These are phyloP conservation scores for Priceomyces fermenticarens DNA, from an alignment of 805 yeast genomes.

Conservation along the genomic window DNA sequence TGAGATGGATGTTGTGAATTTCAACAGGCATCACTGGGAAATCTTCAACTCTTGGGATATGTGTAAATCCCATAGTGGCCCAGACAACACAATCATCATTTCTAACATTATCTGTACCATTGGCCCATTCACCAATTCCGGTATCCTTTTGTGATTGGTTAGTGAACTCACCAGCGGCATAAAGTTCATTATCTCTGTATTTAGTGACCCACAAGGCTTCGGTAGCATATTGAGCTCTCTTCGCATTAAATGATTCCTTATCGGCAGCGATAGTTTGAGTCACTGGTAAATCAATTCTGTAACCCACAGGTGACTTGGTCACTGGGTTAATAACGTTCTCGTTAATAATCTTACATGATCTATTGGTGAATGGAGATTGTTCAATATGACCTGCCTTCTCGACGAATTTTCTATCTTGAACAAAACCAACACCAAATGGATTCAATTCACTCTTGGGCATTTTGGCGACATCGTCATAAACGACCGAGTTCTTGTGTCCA, in stretches of 20 bases:
- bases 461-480: constrained; percentile 64
- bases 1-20: constrained; percentile 59
- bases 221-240: constrained; percentile 73
- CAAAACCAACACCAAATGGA: constrained; percentile 70
- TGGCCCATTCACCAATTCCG: constrained; percentile 70
- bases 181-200: constrained; percentile 67
- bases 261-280: constrained; percentile 72
- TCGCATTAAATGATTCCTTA: constrained; percentile 58
- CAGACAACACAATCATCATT: constrained; percentile 74
- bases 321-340: constrained; percentile 68
- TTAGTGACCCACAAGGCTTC: constrained; percentile 82
- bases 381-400: constrained; percentile 72
- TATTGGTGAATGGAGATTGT: constrained; percentile 71
- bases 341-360: constrained; percentile 72
- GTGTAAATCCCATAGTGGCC: constrained; percentile 81
- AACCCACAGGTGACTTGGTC: constrained; percentile 71
- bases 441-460: constrained; percentile 53
- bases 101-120: constrained; percentile 65
- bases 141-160: constrained; percentile 72
- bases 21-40: constrained; percentile 91
- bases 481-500: constrained; percentile 74
- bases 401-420: constrained; percentile 57
- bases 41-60: constrained; percentile 79
- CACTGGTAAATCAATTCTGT: constrained; percentile 71
- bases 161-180: constrained; percentile 84